Evolutionary conservation across 257 asterid species (phyloP).

Genomic region (Anisodus acutangulus): DNA sequence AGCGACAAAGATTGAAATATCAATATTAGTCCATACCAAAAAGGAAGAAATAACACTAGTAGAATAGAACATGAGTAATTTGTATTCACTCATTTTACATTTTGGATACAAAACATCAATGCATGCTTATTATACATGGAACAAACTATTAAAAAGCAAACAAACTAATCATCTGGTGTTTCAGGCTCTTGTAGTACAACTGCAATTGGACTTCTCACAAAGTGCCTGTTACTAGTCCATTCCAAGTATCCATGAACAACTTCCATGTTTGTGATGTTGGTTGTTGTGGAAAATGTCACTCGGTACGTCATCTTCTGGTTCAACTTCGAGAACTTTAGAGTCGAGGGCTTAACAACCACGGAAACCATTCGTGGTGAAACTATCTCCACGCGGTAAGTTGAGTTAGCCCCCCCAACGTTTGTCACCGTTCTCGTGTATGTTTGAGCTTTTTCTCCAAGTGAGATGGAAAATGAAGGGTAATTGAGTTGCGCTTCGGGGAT

Average conservation of each 20-base stretch:
- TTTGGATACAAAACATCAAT: background rate
- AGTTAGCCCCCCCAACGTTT: slow-evolving; percentile 44
- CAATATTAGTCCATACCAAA: slow-evolving; percentile 6
- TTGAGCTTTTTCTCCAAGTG: slow-evolving; percentile 5
- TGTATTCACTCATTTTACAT: background rate
- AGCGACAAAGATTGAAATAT: background rate
- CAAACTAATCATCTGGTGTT: background rate
- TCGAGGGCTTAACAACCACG: slow-evolving; percentile 30
- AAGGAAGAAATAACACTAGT: no score
- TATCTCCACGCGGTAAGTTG: slow-evolving; percentile 31
- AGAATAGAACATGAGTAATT: background rate
- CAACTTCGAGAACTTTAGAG: slow-evolving; percentile 30
- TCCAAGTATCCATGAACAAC: slow-evolving; percentile 39
- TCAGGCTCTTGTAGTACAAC: slow-evolving; percentile 24
- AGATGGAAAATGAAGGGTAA: slow-evolving; percentile 48
- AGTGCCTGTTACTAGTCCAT: slow-evolving; percentile 38
- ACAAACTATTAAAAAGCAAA: slow-evolving; percentile 19
- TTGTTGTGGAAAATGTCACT: slow-evolving; percentile 33
- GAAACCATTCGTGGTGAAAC: slow-evolving; percentile 33
- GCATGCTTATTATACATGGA: background rate
- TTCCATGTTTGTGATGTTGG: slow-evolving; percentile 16
- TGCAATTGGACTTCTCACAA: slow-evolving; percentile 41
- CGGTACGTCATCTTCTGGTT: slow-evolving; percentile 31
- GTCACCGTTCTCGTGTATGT: slow-evolving; percentile 48
- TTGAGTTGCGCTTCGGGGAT: slow-evolving; percentile 42